A percentile compares a stretch with the other conserved stretches of the same genome.
Evolutionary conservation across 2,329 filamentous ascomycete genomes (phyloP).

Genomic region (Meredithiella fracta): DNA sequence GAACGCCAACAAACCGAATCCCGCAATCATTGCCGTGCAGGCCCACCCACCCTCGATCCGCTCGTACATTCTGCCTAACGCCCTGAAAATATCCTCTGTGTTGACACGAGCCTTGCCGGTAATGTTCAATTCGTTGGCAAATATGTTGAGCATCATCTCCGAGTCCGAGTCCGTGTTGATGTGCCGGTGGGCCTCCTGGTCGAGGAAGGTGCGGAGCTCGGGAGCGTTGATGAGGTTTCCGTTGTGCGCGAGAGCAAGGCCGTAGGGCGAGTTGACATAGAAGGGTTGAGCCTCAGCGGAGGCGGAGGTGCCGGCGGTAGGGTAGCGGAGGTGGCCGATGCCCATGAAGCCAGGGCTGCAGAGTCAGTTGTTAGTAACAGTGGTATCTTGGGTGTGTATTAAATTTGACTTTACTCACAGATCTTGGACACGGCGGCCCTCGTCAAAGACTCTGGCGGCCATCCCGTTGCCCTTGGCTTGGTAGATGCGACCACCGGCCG

Average conservation of each 20-base stretch:
- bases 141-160: slow-evolving; percentile 73
- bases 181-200: slow-evolving; percentile 64
- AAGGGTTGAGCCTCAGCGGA: slow-evolving; percentile 76
- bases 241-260: slow-evolving; percentile 68
- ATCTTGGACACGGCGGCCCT: slow-evolving; percentile 41
- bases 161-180: slow-evolving; percentile 85
- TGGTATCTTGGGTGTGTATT: too few relatives aligned
- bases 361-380: too few relatives aligned
- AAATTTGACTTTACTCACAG: slow-evolving; percentile 10
- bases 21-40: slow-evolving; percentile 66
- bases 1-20: slow-evolving; percentile 34
- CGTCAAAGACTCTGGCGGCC: slow-evolving; percentile 68
- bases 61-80: slow-evolving; percentile 54
- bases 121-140: slow-evolving; percentile 65
- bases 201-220: slow-evolving; percentile 53
- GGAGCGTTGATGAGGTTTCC: slow-evolving; percentile 71
- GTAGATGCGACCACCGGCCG: slow-evolving; percentile 64
- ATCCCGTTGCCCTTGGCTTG: slow-evolving; percentile 86
- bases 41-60: slow-evolving; percentile 61
- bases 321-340: slow-evolving; percentile 73
- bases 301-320: slow-evolving; percentile 65
- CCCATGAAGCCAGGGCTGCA: slow-evolving; percentile 77
- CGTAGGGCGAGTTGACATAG: slow-evolving; percentile 71
- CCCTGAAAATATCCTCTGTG: slow-evolving; percentile 57
- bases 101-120: slow-evolving; percentile 71